Evolutionary conservation across 306 rosid genomes (phyloP), one percentile per base, ranked within the genome.

Genomic region (Inga leiocalycina): DNA sequence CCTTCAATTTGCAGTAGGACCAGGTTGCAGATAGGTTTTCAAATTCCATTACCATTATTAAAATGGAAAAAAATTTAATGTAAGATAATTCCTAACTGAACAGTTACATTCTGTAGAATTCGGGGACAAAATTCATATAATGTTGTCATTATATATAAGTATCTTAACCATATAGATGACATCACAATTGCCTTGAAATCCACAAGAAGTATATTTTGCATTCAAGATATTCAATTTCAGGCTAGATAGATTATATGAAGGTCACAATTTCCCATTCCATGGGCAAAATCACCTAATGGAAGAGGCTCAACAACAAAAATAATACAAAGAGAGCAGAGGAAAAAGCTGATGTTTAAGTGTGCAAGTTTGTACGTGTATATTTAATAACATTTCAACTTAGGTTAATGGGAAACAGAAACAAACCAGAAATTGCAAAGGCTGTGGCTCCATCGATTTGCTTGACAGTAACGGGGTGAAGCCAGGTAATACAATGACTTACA

Each of bases 401-500:
- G 69, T 35, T 13, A 80, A 66, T 13, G 34, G 22, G 32, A 65
- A n/a, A 65, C 27, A 71, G 54, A 70, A 71, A 79, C 87, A 62
- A 35, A 91, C 97, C 98, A 77, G 97, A 88, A 73, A 92, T 89
- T 2, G 94, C 94, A 83, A 84, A 95, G 6, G 93, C 92, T n/a
- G 88, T 84, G 73, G 93, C 80, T 84, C 99, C 99, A 19, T 79
- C 85, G 32, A 95, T 92, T 87, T 71, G 79, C 80, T 90, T 95
- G 34, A 85, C 99, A 45, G 98, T 71, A 12, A 93, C 3, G 5
- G 94, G 94, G 75, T 85, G 93, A 20, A 35, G 88, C 97, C 96
- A 93, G 11, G 94, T 92, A 77, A 95, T 87, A 83, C 97, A 44
- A 76, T 93, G 98, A 84, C 98, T 93, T 48, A 89, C 93, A 12